Base-by-base conservation (phyloP, 768 basidiomycete genomes). In the Amanita inopinata region DNA sequence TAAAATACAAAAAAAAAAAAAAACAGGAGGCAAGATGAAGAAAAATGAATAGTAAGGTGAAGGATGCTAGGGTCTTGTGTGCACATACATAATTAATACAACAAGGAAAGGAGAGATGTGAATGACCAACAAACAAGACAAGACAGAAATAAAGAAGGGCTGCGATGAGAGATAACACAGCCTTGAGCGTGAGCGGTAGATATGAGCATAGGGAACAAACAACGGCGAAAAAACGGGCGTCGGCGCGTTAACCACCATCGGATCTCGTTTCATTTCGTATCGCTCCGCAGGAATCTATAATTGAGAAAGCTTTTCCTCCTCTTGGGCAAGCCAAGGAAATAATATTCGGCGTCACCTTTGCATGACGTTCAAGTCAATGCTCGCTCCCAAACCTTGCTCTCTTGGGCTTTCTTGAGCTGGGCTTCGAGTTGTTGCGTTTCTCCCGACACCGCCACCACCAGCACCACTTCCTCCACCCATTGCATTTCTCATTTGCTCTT, bases 401-500 rank as follows among this genome's bases (percentile, higher is more conserved):
- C 55, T 57, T 32, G 54, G 56, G 44, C 55, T 52, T 18, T 45
- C 33, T 6, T n/a, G n/a, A n/a, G n/a, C n/a, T n/a, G n/a, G n/a
- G n/a, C n/a, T n/a, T n/a, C n/a, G n/a, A n/a, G n/a, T n/a, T n/a
- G n/a, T n/a, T n/a, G n/a, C n/a, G n/a, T n/a, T n/a, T n/a, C n/a
- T n/a, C n/a, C n/a, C n/a, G n/a, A n/a, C n/a, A n/a, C n/a, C n/a
- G 19, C 12, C 3, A 22, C 22, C 25, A 5, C 30, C 27, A 3
- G 34, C 23, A 40, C 20, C 19, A 4, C 20, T 5, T 53, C 45
- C 57, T 58, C n/a, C 52, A 37, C 23, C 55, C 54, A 38, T 54
- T 49, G 59, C 58, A 42, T 64, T 66, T 39, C 75, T 68, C 53
- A 73, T 63, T 49, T 78, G 76, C 53, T 83, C 78, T 52, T 79